phyloP scores from a whole-genome alignment of 2,329 filamentous ascomycete species.

The Pezicula rhizophila region DNA sequence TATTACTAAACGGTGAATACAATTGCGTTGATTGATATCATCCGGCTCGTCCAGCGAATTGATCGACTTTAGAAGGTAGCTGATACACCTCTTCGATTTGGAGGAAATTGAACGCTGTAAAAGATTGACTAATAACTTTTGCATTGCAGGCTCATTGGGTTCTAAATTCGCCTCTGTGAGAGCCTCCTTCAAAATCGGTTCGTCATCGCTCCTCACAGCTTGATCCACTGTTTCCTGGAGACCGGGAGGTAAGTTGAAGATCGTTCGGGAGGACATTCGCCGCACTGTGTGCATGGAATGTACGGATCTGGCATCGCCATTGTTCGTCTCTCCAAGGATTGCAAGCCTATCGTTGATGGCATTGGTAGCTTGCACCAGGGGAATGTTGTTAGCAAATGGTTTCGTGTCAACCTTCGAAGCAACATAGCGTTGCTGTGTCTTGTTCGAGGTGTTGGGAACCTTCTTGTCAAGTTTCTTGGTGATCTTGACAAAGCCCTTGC shows the following conservation, averaged over 20 bases:
- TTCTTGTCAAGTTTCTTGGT: constrained; percentile 99
- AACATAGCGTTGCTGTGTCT: constrained; percentile 79
- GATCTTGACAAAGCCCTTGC: constrained; percentile 93
- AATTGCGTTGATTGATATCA: constrained; percentile 91
- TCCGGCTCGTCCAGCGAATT: constrained; percentile 75
- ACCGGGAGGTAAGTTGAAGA: constrained; percentile 63
- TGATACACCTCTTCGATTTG: constrained; percentile 62
- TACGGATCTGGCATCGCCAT: constrained; percentile 68
- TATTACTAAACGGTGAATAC: constrained; percentile 86
- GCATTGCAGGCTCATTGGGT: constrained; percentile 47
- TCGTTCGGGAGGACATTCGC: constrained; percentile 68
- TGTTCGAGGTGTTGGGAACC: constrained; percentile 55
- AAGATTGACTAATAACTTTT: constrained; percentile 70
- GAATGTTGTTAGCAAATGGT: constrained; percentile 74
- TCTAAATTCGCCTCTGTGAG: constrained; percentile 52
- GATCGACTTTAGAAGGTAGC: constrained; percentile 62
- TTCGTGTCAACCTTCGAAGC: constrained; percentile 84
- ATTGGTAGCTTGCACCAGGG: constrained; percentile 52
- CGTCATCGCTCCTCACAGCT: constrained; percentile 64
- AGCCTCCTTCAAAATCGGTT: constrained; percentile 46
- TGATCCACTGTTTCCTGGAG: constrained; percentile 67
- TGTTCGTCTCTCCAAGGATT: constrained; percentile 69
- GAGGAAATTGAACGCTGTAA: constrained; percentile 71
- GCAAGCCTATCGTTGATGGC: constrained; percentile 89
- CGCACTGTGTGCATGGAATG: constrained; percentile 67